These are phyloP conservation scores for Lichenothelia convexa DNA, from an alignment of 495 filamentous ascomycete species.

Conservation along the genomic window DNA sequence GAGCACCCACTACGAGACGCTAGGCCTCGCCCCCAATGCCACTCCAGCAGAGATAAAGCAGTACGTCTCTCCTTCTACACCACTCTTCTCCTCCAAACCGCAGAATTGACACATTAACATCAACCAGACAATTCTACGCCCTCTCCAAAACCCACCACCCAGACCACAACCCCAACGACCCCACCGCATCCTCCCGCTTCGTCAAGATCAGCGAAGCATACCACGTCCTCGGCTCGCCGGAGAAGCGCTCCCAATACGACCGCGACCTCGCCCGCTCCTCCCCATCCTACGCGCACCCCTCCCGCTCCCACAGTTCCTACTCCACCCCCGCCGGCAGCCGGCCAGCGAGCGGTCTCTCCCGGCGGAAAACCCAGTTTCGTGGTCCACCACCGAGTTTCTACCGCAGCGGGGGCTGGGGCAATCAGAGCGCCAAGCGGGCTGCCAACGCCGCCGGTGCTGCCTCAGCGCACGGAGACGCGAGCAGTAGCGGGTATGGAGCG, in stretches of 20 bases:
- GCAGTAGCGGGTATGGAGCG: background rate
- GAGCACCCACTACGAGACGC: constrained; percentile 59
- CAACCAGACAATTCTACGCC: constrained; percentile 61
- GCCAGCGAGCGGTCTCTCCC: constrained; percentile 49
- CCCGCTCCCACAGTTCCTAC: constrained; percentile 4
- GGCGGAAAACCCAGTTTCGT: constrained; percentile 51
- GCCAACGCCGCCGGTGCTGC: background rate
- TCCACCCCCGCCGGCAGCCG: constrained; percentile 14
- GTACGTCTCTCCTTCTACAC: constrained; percentile 22
- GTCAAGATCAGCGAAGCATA: constrained; percentile 77
- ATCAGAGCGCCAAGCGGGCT: constrained; percentile 29
- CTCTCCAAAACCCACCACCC: constrained; percentile 91
- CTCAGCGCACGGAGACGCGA: constrained; percentile 1
- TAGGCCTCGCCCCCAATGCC: constrained; percentile 53
- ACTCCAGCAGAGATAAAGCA: constrained; percentile 67
- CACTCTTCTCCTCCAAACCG: background rate
- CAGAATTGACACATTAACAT: constrained; percentile 1
- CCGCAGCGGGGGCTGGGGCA: constrained; percentile 53
- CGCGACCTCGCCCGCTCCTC: constrained; percentile 32
- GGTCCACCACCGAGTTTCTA: constrained; percentile 87
- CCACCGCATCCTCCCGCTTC: constrained; percentile 57
- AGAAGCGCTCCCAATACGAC: constrained; percentile 66
- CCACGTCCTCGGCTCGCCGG: constrained; percentile 47
- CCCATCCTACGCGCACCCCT: constrained; percentile 22
- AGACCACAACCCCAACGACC: constrained; percentile 68